Base-by-base conservation (phyloP, 2,329 filamentous ascomycete genomes). In the Alternaria gaisen region DNA sequence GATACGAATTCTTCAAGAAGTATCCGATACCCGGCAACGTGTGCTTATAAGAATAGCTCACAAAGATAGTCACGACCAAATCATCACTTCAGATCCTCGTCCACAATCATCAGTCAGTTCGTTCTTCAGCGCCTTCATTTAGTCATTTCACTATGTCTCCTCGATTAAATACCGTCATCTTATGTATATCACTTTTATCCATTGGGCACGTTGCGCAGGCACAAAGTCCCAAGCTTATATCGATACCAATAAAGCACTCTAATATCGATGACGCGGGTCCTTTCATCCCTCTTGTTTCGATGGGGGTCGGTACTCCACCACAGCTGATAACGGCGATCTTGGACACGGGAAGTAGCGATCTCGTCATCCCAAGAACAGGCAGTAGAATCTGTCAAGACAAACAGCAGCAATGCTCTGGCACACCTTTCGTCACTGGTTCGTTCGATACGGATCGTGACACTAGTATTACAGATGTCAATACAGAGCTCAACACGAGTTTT, bases 271-370 rank as follows among this genome's bases (percentile, higher is more conserved):
- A 30, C n/a, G 43, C 43, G 16, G 43, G 43, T 30, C 28, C 43
- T 5, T 46, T 46, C 43, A 18, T 46, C 24, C 43, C 43, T 30
- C 43, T 46, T 10, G 3, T 46, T n/a, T 46, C 43, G 10, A 30
- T 46, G 18, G 43, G 26, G 30, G 26, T 46, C 16, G 43, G 43
- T 30, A 46, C 43, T 10, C 43, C 43, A 24, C 43, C 43, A 18
- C 43, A 46, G 24, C 28, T 9, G 16, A 46, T 46, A 18, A 46
- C n/a, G 18, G 43, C 43, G 18, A 28, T 46, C 16, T 18, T 46
- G 43, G 43, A 46, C 26, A 46, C 43, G 26, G 43, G 43, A 20
- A 46, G 43, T 24, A 46, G 43, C 26, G 43, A 46, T 30, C 43
- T 46, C 26, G 18, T 46, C 16, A 46, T 46, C 3, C 26, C 43